phyloP scores from a whole-genome alignment of 2,329 filamentous ascomycete genomes.

The Colletotrichum horii region DNA sequence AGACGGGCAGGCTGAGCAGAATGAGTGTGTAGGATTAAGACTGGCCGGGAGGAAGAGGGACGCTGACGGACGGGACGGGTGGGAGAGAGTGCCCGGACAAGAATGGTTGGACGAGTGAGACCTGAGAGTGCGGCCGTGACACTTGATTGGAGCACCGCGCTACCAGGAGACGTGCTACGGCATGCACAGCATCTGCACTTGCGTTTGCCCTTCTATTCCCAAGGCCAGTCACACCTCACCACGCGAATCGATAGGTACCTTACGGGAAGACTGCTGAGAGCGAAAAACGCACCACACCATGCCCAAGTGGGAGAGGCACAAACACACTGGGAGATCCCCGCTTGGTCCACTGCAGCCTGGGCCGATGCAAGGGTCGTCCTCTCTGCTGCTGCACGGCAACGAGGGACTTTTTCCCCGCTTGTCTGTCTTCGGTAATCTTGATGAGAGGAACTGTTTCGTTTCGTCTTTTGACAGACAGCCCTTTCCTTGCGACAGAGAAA shows the following conservation, averaged over 20 bases:
- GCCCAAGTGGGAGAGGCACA: background rate
- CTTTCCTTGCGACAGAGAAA: background rate
- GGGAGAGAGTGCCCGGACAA: background rate
- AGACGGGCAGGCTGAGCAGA: background rate
- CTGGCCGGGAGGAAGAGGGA: background rate
- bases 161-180: background rate
- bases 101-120: conserved; percentile 1
- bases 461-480: background rate
- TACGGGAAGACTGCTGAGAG: background rate
- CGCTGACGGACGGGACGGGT: background rate
- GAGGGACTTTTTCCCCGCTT: background rate
- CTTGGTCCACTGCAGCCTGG: conserved; percentile 8
- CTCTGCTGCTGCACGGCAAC: conserved; percentile 18
- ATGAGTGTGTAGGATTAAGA: background rate
- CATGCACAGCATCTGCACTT: background rate
- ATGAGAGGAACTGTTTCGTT: background rate
- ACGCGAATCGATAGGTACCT: background rate
- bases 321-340: background rate
- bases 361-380: conserved; percentile 14
- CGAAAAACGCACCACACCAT: background rate
- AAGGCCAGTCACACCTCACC: background rate
- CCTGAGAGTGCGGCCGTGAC: background rate
- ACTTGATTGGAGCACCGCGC: conserved; percentile 9
- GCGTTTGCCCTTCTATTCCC: background rate
- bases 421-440: background rate